Percentiles rank a stretch among this genome's conserved stretches.
These are phyloP conservation scores for Pseudogymnoascus sp. DNA, from an alignment of 2,329 filamentous ascomycete genomes.

Conservation along the genomic window DNA sequence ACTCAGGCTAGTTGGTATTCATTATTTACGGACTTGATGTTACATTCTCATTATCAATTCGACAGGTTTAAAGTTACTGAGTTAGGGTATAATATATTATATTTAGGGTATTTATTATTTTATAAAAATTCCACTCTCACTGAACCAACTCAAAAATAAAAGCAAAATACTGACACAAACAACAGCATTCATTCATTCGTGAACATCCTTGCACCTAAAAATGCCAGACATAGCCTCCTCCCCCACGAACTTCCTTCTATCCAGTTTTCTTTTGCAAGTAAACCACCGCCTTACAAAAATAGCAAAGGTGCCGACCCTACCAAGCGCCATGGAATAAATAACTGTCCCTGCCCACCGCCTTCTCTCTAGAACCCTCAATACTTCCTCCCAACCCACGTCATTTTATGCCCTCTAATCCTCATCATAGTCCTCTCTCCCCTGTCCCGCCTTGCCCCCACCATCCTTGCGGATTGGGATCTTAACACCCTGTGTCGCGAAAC, in stretches of 20 bases:
- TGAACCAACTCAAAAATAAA: background rate
- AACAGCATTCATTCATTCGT: background rate
- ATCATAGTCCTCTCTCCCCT: constrained; percentile 2
- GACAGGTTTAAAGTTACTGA: background rate
- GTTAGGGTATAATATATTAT: background rate
- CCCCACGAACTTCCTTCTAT: background rate
- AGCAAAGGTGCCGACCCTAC: constrained; percentile 2
- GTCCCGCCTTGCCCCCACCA: constrained; percentile 30
- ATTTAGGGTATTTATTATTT: background rate
- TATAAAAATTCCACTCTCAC: background rate
- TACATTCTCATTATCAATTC: background rate
- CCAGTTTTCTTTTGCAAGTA: background rate
- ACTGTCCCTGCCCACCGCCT: background rate
- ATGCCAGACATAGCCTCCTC: background rate
- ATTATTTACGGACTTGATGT: background rate
- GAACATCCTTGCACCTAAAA: background rate
- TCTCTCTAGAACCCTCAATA: background rate
- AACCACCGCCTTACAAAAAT: constrained; percentile 1
- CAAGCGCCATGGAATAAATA: background rate
- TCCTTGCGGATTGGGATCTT: constrained; percentile 96
- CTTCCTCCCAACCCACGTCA: background rate
- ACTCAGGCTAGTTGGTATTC: background rate
- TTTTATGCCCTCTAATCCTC: background rate
- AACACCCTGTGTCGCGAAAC: constrained; percentile 87
- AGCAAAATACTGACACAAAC: background rate